Evolutionary conservation across 148 eudicot genomes (phyloP).

Genomic region (Vaccinium darrowii): DNA sequence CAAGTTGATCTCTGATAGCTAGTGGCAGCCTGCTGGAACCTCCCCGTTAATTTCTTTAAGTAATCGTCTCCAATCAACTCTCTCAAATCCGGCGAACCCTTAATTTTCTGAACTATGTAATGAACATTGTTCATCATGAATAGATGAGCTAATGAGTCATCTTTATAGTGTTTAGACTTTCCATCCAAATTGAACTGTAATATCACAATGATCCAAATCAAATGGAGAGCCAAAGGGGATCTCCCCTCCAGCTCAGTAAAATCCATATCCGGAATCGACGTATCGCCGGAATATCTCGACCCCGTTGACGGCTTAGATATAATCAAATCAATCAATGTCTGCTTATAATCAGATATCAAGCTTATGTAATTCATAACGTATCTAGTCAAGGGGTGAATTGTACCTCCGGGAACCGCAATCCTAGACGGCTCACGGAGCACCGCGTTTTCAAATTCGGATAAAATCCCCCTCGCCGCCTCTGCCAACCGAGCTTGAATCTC

Average conservation of each 20-base stretch:
- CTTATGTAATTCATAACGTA: slow-evolving; percentile 97
- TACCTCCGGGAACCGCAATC: slow-evolving; percentile 88
- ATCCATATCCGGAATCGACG: slow-evolving; percentile 45
- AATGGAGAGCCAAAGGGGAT: slow-evolving; percentile 64
- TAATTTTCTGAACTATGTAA: slow-evolving; percentile 72
- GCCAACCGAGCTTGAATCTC: slow-evolving; percentile 75
- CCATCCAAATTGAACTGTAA: slow-evolving; percentile 65
- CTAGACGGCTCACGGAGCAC: slow-evolving; percentile 78
- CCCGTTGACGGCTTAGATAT: slow-evolving; percentile 60
- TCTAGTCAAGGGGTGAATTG: slow-evolving; percentile 84
- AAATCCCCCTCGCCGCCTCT: slow-evolving; percentile 81
- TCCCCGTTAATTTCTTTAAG: slow-evolving; percentile 58
- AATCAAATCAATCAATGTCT: slow-evolving; percentile 66
- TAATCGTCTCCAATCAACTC: slow-evolving; percentile 78
- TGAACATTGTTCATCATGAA: slow-evolving; percentile 89
- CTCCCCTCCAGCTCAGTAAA: slow-evolving; percentile 55
- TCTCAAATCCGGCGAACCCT: slow-evolving; percentile 60
- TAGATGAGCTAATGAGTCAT: slow-evolving; percentile 61
- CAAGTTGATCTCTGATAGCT: slow-evolving; percentile 67
- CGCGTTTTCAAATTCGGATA: slow-evolving; percentile 86
- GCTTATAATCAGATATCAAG: slow-evolving; percentile 84
- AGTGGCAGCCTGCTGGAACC: slow-evolving; percentile 50
- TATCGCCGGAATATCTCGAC: slow-evolving; percentile 58
- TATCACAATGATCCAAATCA: slow-evolving; percentile 77
- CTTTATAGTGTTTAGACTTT: slow-evolving; percentile 59